Conservation (phyloP, 148 eudicot genomes). For the Suaeda aralocaspica region DNA sequence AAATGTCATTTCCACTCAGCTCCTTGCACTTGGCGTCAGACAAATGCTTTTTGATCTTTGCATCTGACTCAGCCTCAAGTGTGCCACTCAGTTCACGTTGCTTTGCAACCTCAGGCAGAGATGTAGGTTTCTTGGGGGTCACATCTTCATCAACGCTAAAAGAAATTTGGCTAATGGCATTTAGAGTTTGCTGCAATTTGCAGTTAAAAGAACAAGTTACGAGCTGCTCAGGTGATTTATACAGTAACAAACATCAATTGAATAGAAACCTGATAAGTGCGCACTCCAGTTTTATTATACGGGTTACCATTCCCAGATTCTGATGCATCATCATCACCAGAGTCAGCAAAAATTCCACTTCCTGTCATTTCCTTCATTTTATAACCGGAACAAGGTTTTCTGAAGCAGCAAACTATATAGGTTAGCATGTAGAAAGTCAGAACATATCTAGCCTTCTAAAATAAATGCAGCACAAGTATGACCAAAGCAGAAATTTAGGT, state of each 20-base stretch:
- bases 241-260: neutral
- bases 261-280: conserved; percentile 63
- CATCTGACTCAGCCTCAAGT: conserved; percentile 50
- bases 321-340: conserved; percentile 41
- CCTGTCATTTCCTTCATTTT: conserved; percentile 91
- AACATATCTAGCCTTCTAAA: neutral
- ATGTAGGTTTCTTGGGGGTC: conserved; percentile 70
- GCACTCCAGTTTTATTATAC: conserved; percentile 54
- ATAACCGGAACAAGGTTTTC: conserved; percentile 88
- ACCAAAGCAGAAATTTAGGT: neutral
- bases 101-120: conserved; percentile 89
- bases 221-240: neutral
- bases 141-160: conserved; percentile 66
- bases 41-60: conserved; percentile 46
- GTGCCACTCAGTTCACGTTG: conserved; percentile 92
- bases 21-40: conserved; percentile 92
- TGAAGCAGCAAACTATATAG: conserved; percentile 27
- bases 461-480: neutral
- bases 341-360: conserved; percentile 68
- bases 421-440: neutral
- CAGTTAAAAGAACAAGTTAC: neutral
- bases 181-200: conserved; percentile 63
- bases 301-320: conserved; percentile 43
- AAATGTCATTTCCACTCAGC: conserved; percentile 91
- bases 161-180: conserved; percentile 85